These are phyloP conservation scores for Clausena lansium DNA, from an alignment of 345 rosid species.

Conservation along the genomic window DNA sequence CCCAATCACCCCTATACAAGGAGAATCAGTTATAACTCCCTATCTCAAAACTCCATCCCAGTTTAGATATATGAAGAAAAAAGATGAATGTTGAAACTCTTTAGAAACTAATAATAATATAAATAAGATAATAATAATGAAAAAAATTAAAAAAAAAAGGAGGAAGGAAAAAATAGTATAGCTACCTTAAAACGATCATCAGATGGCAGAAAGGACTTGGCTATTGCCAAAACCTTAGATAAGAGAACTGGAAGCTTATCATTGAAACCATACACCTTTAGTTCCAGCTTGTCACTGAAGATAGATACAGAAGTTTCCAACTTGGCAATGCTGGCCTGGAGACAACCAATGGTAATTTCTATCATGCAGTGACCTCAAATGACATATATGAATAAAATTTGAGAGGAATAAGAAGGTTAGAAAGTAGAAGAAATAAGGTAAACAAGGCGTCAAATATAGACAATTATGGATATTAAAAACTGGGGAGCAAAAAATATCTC, in stretches of 20 bases:
- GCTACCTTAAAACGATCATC: conserved; percentile 78
- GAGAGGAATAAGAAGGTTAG: neutral
- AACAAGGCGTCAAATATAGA: neutral
- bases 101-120: no score
- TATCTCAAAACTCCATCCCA: no score
- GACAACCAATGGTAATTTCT: conserved; percentile 2
- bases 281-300: conserved; percentile 76
- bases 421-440: neutral
- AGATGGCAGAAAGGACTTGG: conserved; percentile 74
- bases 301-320: conserved; percentile 78
- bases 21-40: no score
- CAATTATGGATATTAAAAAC: neutral
- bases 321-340: conserved; percentile 94
- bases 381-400: neutral
- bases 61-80: no score
- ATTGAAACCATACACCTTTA: conserved; percentile 88
- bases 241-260: conserved; percentile 79
- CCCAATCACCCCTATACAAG: no score
- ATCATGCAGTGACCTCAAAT: conserved; percentile 9
- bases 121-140: no score
- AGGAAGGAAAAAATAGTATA: neutral
- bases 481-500: neutral
- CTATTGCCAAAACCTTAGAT: conserved; percentile 62
- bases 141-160: neutral
- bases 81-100: no score